Evolutionary conservation across 768 basidiomycete genomes (phyloP).

Genomic region (Chalciporus sphaerocephalus): DNA sequence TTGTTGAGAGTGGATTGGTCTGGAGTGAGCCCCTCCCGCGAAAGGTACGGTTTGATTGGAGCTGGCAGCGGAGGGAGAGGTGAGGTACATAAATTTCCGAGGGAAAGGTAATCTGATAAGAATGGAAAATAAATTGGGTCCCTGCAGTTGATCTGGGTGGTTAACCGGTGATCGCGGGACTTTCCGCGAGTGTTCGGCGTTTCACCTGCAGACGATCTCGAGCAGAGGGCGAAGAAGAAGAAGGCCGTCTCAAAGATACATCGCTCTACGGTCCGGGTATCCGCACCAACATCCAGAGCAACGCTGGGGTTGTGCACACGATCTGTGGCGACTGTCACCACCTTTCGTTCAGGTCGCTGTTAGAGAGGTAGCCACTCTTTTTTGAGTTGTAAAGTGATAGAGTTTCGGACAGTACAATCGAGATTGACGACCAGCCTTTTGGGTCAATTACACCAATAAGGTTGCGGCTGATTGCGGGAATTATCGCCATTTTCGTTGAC

Average conservation of each 20-base stretch:
- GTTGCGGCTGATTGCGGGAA: slow-evolving; percentile 28
- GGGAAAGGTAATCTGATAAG: slow-evolving; percentile 11
- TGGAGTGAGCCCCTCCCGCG: slow-evolving; percentile 2
- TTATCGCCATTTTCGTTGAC: slow-evolving; percentile 25
- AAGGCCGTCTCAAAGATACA: slow-evolving; percentile 10
- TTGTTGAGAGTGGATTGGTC: background rate
- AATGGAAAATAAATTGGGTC: slow-evolving; percentile 9
- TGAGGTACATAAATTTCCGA: too few relatives aligned
- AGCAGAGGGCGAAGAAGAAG: slow-evolving; percentile 15
- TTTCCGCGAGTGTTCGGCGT: slow-evolving; percentile 11
- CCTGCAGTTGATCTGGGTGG: background rate
- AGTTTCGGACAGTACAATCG: slow-evolving; percentile 42
- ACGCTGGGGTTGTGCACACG: background rate
- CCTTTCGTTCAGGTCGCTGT: slow-evolving; percentile 4
- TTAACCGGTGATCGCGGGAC: slow-evolving; percentile 23
- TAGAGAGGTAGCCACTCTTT: slow-evolving; percentile 20
- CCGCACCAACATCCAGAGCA: slow-evolving; percentile 3
- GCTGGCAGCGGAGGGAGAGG: too few relatives aligned
- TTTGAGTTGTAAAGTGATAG: slow-evolving; percentile 55
- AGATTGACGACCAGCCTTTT: slow-evolving; percentile 42
- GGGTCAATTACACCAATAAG: slow-evolving; percentile 37
- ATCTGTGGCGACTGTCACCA: background rate
- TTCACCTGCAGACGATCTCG: slow-evolving; percentile 22
- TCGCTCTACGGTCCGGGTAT: slow-evolving; percentile 5
- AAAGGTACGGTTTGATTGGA: too few relatives aligned